Base-by-base conservation (phyloP, 2,329 filamentous ascomycete species). In the Aspergillus awamori region DNA sequence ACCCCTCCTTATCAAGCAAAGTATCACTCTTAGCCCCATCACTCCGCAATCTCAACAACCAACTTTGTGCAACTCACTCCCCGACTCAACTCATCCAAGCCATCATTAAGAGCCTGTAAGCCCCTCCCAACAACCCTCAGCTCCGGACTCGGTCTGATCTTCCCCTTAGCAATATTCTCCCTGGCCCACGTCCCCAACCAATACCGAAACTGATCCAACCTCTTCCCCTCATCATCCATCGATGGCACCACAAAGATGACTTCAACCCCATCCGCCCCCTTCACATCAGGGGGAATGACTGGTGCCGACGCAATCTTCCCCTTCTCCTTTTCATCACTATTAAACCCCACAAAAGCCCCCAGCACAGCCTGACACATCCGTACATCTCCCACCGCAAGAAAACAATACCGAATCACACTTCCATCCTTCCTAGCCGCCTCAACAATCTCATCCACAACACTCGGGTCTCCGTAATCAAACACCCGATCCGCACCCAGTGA, bases 61-160 rank as follows among this genome's bases (percentile, higher is more conserved):
- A 82, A 70, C 68, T 81, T 82, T 0, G 67, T 71, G 62, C 79
- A 80, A 48, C 79, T 81, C 11, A 81, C 78, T 0, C 80, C 79
- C n/a, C 30, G 57, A 1, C 62, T 59, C 13, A 82, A 53, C 15
- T 43, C 59, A 24, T 80, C 74, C 60, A 81, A 53, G n/a, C 73
- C 80, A 57, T 38, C 58, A 68, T 81, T 79, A 1, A 82, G 69
- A 43, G 67, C 67, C 5, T 59, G 69, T 54, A 81, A 47, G 0
- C 79, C 77, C 33, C 66, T 76, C 1, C 77, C 79, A 1, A 80
- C 67, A 0, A 80, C 66, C 2, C 4, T 75, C 0, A 70, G 73
- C 60, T 76, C 70, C 2, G 79, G 80, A 57, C 79, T 81, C 4
- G 80, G 77, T 24, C 47, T 73, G 8, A 81, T 73, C 0, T 38